These are phyloP conservation scores for Solanum paucissectum DNA, from an alignment of 257 asterid genomes.

Conservation along the genomic window DNA sequence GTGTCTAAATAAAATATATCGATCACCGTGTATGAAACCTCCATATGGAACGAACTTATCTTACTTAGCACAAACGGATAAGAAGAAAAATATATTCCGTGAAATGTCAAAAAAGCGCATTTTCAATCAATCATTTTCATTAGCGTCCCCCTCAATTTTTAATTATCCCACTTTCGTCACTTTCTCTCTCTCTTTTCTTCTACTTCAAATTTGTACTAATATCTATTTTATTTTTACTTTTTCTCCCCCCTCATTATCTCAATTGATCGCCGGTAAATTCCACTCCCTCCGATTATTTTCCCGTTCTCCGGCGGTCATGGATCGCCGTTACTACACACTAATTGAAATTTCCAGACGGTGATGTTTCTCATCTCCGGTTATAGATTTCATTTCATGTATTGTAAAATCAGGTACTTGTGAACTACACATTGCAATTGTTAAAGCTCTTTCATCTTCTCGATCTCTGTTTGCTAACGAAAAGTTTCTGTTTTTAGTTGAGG, in stretches of 20 bases:
- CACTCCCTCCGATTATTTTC: constrained; percentile 3
- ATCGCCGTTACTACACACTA: neutral
- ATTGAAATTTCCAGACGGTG: neutral
- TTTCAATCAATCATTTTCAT: constrained; percentile 2
- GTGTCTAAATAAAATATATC: too few relatives aligned
- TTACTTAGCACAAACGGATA: neutral
- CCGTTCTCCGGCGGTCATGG: constrained; percentile 15
- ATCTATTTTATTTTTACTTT: neutral
- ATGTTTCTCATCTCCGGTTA: neutral
- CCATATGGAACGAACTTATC: neutral
- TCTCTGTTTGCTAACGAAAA: neutral
- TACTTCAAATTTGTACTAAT: neutral
- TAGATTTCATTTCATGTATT: neutral
- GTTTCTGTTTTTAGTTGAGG: neutral
- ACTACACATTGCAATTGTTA: neutral
- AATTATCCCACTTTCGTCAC: constrained; percentile 6
- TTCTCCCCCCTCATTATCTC: neutral
- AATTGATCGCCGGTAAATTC: constrained; percentile 17
- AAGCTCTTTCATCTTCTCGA: neutral
- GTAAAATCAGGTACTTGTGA: neutral
- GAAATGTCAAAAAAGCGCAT: constrained; percentile 2
- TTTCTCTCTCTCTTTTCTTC: neutral
- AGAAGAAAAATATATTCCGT: neutral
- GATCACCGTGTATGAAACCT: too few relatives aligned
- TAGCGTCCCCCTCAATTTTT: neutral